Evolutionary conservation across 371 early-diverging fungal genomes (phyloP), one percentile per base, ranked within the genome.

Genomic region (Caulochytrium protostelioides): DNA sequence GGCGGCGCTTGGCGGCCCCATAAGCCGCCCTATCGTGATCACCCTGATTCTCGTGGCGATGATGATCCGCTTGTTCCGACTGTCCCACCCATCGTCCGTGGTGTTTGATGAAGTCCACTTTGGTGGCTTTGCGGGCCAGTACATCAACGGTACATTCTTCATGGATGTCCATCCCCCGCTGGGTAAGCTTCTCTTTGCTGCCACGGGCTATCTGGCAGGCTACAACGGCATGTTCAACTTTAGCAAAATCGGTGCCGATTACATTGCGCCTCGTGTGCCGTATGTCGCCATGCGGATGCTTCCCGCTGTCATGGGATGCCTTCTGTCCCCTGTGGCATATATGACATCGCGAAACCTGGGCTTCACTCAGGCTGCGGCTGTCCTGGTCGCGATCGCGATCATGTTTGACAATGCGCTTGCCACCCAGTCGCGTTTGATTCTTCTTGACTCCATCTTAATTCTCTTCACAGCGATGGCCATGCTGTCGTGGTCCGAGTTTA

Each of bases 111-210:
- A 72, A 44, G 71, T 71, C 14, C 72, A 72, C 43, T 70, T 72
- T 55, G 74, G 72, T n/a, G 62, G 55, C 1, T 57, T 55, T 31
- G 62, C 50, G 2, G 37, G 42, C 32, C 55, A 54, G 37, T 62
- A 62, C 47, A 54, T 62, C 43, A 44, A 50, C 15, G 49, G 52
- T 2, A 35, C 37, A 22, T 58, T 62, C 44, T 58, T 58, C 45
- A 54, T 62, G 56, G 62, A 62, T 39, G 62, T 62, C 10, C 62
- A 62, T 37, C 62, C 58, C 6, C 62, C 58, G n/a, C 70, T 98
- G 23, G 98, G 98, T 28, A 99, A 99, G 57, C 77, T 98, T 55
- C 55, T 99, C 24, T 79, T 92, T n/a, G 95, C 85, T 1, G 60
- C 90, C 9, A 74, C 83, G 10, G 98, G 85, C 30, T 65, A 72